A percentile compares a stretch with the other conserved stretches of the same genome.
Evolutionary conservation across 2,329 filamentous ascomycete species (phyloP).

Genomic region (Colletotrichum sp.): DNA sequence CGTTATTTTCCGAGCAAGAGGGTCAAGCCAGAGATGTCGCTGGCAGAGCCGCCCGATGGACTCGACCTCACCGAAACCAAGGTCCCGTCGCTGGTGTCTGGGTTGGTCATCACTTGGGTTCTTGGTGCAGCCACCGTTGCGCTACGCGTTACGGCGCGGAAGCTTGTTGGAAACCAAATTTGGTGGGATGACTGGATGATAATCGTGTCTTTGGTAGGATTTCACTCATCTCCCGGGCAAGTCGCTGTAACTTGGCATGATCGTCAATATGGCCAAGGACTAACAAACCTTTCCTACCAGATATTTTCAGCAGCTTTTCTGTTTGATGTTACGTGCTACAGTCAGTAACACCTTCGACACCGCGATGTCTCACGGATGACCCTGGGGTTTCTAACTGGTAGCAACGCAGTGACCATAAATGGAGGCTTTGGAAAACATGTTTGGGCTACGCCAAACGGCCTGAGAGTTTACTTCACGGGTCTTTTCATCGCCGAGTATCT

Average conservation of each 20-base stretch:
- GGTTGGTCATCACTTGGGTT: constrained; percentile 18
- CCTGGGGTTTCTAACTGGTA: neutral
- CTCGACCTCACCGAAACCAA: constrained; percentile 23
- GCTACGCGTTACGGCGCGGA: constrained; percentile 23
- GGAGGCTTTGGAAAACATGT: constrained; percentile 25
- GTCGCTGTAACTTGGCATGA: neutral
- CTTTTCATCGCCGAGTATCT: constrained; percentile 26
- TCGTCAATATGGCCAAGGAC: neutral
- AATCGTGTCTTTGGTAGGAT: constrained; percentile 23
- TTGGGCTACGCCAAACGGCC: constrained; percentile 24
- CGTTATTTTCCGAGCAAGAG: neutral
- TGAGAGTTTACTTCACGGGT: constrained; percentile 16
- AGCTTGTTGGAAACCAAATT: constrained; percentile 18
- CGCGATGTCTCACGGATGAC: accelerated
- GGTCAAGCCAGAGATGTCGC: neutral
- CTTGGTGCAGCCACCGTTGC: constrained; percentile 20
- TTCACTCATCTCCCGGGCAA: neutral
- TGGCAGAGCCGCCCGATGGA: neutral
- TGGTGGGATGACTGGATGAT: constrained; percentile 30
- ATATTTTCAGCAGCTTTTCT: constrained; percentile 18
- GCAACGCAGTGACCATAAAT: constrained; percentile 19
- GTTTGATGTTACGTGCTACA: constrained; percentile 18
- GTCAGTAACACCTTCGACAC: constrained; percentile 9
- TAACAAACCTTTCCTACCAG: neutral
- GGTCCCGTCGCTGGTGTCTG: constrained; percentile 18